Base-by-base conservation (phyloP, 805 yeast species). In the Torulaspora maleeae region DNA sequence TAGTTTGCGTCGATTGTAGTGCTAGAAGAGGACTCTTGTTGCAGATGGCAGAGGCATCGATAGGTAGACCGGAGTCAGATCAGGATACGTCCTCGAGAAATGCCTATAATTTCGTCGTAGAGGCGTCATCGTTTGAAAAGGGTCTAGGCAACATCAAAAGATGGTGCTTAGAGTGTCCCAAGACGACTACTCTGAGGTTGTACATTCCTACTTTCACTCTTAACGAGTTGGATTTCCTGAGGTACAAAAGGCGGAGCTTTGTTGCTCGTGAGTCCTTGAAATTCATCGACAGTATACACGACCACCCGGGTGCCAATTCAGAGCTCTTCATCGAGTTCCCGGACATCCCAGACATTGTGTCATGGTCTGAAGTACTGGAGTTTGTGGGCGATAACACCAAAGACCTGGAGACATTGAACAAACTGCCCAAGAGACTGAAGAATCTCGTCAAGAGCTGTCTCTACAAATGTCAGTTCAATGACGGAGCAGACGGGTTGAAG, bases 81-180 rank as follows among this genome's bases (percentile, higher is more conserved):
- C 27, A 27, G 3, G 11, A 33, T 3, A 15, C 35, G n/a, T 27
- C n/a, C 22, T 35, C 44, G 33, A 50, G 44, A 47, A 51, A 46
- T 36, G 48, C 43, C 22, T 60, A 59, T 40, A 58, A 72, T 57
- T 70, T 82, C 47, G 78, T 83, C 15, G 55, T 83, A 34, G 90
- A 83, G 58, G 84, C 82, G 16, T 76, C 86, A 5, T 81, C 86
- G 2, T 71, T 83, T 49, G 79, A 80, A 15, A 76, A 81, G 44
- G 91, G 88, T 1, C 69, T 83, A 36, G 86, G 86, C 0, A 79
- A 79, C 54, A 71, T 83, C 56, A 79, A 78, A 58, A 66, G 78
- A 54, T 83, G 89, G 89, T 70, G 74, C 47, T 66, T 71, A 39
- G 56, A 69, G 16, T 42, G 49, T 16, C 44, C 48, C 4, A 49